Evolutionary conservation across 75 land plant genomes (phyloP), one percentile per base, ranked within the genome.

Genomic region (Sequoiadendron giganteum): DNA sequence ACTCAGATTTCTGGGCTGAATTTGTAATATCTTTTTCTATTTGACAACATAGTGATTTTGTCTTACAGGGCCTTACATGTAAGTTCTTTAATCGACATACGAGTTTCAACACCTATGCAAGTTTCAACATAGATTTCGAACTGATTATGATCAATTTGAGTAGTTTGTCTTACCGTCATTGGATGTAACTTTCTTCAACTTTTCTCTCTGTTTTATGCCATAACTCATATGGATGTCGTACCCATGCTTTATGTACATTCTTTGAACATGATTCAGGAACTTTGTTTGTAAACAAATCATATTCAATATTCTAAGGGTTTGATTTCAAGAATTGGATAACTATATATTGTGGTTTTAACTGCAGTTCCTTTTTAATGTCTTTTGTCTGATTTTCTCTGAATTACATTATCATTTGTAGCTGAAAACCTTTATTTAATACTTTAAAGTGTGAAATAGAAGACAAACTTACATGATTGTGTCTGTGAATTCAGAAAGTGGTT

Each of bases 41-140:
- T 73, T 32, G 38, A 34, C 13, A 9, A 72, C 49, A 55, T 75
- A 68, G 49, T 79, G 28, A 47, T 73, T 85, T 40, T 47, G 30
- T 82, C 30, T 79, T 92, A 88, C 97, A 97, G 98, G 98, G 36
- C 98, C 98, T 34, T 97, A 97, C 93, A 94, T 97, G 98, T 97
- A 94, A 95, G 97, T 92, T 88, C 49, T 86, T 13, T 58, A 83
- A 83, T 38, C 65, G 5, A 58, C 19, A 78, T 82, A 43, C n/a
- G 4, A 28, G 48, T 47, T 82, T 47, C 84, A 47, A 82, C 84
- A 40, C 84, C 49, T 28, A n/a, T 47, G 10, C 13, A 47, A 49
- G 49, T 54, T 36, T 36, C 38, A 36, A 3, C 9, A 40, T 19
- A 21, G 32, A 82, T 82, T 82, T 82, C 32, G 34, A 47, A 82